Evolutionary conservation across 306 rosid species (phyloP).

Genomic region (Cicer bijugum): DNA sequence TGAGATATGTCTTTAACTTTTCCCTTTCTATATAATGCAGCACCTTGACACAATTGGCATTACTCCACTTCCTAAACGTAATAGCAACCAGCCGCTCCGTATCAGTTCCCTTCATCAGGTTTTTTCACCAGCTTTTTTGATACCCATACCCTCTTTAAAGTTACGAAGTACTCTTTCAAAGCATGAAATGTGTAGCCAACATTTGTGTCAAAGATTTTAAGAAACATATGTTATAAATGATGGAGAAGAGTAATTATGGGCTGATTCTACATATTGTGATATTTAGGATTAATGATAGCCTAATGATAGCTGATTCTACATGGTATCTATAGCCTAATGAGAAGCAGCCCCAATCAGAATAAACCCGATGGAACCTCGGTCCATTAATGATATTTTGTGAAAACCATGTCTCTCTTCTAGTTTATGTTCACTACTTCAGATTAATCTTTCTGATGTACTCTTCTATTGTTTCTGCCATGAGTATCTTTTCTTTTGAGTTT

Average conservation of each 20-base stretch:
- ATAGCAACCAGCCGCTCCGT: conserved; percentile 81
- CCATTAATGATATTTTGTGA: not conserved
- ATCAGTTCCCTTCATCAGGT: conserved; percentile 99
- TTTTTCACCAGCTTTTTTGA: conserved; percentile 18
- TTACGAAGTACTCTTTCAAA: not conserved
- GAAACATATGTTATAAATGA: not conserved
- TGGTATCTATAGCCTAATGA: not conserved
- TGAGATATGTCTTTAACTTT: conserved; percentile 8
- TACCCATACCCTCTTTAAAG: not conserved
- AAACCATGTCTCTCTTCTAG: not conserved
- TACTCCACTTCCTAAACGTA: conserved; percentile 92
- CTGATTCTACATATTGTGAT: not conserved
- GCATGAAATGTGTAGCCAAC: conserved; percentile 2
- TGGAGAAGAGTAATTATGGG: not conserved
- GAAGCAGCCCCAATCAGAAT: not conserved
- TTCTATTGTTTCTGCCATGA: too few species aligned
- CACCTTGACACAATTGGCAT: conserved; percentile 82
- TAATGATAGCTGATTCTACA: too few species aligned
- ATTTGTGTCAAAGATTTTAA: not conserved
- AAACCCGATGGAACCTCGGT: not conserved
- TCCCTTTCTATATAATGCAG: conserved; percentile 51
- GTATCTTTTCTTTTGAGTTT: too few species aligned
- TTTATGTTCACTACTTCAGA: not conserved
- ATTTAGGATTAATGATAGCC: not conserved
- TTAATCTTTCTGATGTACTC: too few species aligned